Evolutionary conservation across 306 rosid species (phyloP).

Genomic region (Mimosa bimucronata): DNA sequence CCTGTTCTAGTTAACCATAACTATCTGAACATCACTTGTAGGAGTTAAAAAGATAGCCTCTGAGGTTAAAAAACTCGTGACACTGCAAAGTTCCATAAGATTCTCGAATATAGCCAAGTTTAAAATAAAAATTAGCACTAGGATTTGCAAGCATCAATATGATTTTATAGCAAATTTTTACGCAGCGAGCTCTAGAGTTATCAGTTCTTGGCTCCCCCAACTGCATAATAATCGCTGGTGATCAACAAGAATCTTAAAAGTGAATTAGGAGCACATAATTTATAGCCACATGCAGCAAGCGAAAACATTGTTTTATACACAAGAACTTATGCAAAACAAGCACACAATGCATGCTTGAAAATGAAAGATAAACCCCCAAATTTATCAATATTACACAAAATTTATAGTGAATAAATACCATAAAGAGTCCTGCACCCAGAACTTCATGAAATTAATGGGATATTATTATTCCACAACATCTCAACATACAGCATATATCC

Average conservation of each 20-base stretch:
- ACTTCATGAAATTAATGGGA: neutral
- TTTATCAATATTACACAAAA: neutral
- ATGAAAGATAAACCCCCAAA: neutral
- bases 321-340: neutral
- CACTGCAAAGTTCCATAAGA: neutral
- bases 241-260: slow-evolving; percentile 2
- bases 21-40: neutral
- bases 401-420: neutral
- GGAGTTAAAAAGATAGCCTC: neutral
- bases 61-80: neutral
- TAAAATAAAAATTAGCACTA: slow-evolving; percentile 1
- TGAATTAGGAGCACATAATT: neutral
- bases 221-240: slow-evolving; percentile 13
- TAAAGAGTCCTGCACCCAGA: neutral
- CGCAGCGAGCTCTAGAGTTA: neutral
- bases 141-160: neutral
- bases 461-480: neutral
- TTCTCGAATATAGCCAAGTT: neutral
- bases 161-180: neutral
- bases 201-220: neutral
- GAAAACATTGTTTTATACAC: neutral
- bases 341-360: neutral
- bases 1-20: slow-evolving; percentile 2
- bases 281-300: neutral
- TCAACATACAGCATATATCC: neutral